Base-by-base conservation (phyloP, 805 yeast genomes). In the Yamadazyma endophytica region DNA sequence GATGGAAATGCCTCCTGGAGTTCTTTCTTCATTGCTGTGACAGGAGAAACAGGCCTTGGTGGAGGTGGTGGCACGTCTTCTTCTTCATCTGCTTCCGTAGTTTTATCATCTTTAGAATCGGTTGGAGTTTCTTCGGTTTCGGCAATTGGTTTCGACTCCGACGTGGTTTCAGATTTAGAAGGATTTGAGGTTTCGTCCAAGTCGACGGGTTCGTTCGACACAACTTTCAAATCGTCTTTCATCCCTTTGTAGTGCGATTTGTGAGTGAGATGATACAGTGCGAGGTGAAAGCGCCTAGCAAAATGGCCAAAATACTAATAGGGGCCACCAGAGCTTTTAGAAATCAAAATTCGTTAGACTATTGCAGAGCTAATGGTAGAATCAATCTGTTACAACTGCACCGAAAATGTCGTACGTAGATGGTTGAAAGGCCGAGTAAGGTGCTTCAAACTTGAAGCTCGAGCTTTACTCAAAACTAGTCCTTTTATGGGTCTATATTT, bases 1-100 rank as follows among this genome's bases (percentile, higher is more conserved):
- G 66, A 61, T 1, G 98, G 97, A 55, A 90, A 90, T 0, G 97
- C 97, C 14, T 86, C 95, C 45, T 70, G 68, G 40, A 90, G 67
- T 24, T 85, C 80, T 29, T 70, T 63, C 39, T 69, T 61, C 21
- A 79, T 69, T 44, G 68, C 64, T 17, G 73, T 61, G 23, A 67
- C 61, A 14, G 86, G 82, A 4, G 83, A 72, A 17, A 70, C 55
- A 6, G 92, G 92, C 44, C 90, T 69, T 14, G 62, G 56, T 1
- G 71, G 71, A 21, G 49, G 58, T 9, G 64, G 54, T 3, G 70
- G 71, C 2, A 56, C 58, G 12, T 21, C 33, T n/a, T 39, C 45
- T n/a, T 33, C 39, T 17, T 23, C 30, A 9, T 28, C 16, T 4
- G 15, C 7, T 22, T 29, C 27, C 7, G n/a, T n/a, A 12, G 9